Evolutionary conservation across 1,284 basidiomycete species (phyloP).

Genomic region (Fomitiporia mediterranea): DNA sequence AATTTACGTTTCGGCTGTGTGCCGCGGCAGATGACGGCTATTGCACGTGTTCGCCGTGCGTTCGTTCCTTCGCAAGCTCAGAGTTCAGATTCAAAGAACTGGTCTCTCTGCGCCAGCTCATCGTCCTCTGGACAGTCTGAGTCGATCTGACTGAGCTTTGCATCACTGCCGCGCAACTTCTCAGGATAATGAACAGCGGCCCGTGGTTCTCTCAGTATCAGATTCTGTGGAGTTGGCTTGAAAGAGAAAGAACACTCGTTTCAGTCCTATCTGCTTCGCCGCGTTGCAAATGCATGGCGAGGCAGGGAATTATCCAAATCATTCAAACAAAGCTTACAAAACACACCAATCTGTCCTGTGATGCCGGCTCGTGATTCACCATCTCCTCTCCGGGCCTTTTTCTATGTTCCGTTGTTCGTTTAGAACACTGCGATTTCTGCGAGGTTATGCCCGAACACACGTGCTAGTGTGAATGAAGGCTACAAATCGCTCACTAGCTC

Average conservation of each 20-base stretch:
- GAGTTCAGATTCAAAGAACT: neutral
- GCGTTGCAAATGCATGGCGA: conserved; percentile 19
- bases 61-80: neutral
- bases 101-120: neutral
- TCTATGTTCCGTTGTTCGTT: too few relatives aligned
- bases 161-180: neutral
- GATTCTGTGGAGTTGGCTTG: neutral
- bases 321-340: neutral
- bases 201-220: neutral
- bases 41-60: neutral
- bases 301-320: neutral
- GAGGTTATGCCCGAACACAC: too few relatives aligned
- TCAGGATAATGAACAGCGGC: neutral
- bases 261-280: conserved; percentile 7
- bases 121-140: neutral
- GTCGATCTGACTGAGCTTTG: neutral
- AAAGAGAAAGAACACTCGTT: neutral
- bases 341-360: neutral
- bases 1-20: neutral
- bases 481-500: too few relatives aligned
- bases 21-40: neutral
- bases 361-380: neutral
- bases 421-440: too few relatives aligned
- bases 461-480: too few relatives aligned
- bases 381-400: too few relatives aligned